Evolutionary conservation across 208 protist species (phyloP), one percentile per base, ranked within the genome.

Genomic region (Novymonas esmeraldas): DNA sequence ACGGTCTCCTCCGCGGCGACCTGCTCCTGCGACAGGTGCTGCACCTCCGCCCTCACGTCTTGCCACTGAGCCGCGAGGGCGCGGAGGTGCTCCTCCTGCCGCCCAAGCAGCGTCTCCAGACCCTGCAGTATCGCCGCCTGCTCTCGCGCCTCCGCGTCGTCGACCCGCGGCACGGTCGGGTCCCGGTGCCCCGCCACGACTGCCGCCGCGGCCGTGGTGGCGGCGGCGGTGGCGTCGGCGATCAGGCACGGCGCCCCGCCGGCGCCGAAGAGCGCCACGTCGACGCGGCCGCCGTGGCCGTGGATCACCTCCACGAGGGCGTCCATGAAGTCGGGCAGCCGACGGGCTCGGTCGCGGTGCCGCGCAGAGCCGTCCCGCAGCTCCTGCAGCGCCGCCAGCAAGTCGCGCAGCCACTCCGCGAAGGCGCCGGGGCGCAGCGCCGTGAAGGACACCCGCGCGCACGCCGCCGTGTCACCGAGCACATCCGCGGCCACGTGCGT

Each of bases 1-100:
- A 96, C 54, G 13, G 78, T 82, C 7, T 77, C 68, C 64, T 92
- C 81, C 14, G 84, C 87, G 34, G 73, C 62, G 7, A 24, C 48
- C 44, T 93, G 89, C 54, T 90, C 86, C 63, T 82, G 69, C 26
- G 72, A 31, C n/a, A 93, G 62, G 2, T 81, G 76, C n/a, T 80
- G 64, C 29, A 80, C 83, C 61, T 79, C 74, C 38, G 84, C 76
- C 9, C 42, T 76, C 13, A 83, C 57, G 16, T 76, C 62, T 51
- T 92, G 78, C 81, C 78, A 88, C 51, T 93, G 75, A 4, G 64
- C 59, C 41, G 49, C 57, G 24, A 58, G 3, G 1, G 58, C 29
- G 13, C 34, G 61, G 20, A 65, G 9, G 3, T 16, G 54, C 14
- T 36, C 39, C 24, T 69, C 33, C 18, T 69, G 45, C 22, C 26